Base-by-base conservation (phyloP, 345 rosid genomes). In the Corymbia maculata region DNA sequence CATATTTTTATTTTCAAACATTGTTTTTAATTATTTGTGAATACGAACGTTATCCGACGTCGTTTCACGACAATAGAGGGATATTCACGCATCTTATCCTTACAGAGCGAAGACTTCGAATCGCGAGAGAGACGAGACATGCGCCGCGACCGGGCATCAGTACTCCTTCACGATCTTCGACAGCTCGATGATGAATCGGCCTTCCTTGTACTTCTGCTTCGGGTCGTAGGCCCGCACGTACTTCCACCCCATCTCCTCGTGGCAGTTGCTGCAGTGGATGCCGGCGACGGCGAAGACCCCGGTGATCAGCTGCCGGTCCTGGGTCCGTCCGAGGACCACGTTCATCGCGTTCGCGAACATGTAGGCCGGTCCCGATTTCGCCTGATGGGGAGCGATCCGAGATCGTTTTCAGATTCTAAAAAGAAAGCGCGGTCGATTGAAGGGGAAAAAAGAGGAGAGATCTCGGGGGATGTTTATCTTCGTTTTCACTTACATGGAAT, bases 141-240 rank as follows among this genome's bases (percentile, higher is more conserved):
- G 57, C 44, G 59, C 52, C 7, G 47, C 13, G 47, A 22, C 64
- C 28, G 10, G 24, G 61, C 61, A 93, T 96, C 96, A 96, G 85
- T 95, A 92, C 80, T 96, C 97, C 91, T 91, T 94, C 82, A 91
- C 94, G 79, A 96, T 95, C 94, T 93, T 96, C 10, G 93, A 92
- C 87, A 94, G 95, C 92, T 95, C 98, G 51, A 95, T 90, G 61
- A 95, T 94, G 92, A 95, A 95, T 89, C 93, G 95, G 85, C 98
- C 98, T 89, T 95, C 98, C 92, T 95, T 96, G 91, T 95, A 95
- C 95, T 94, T 96, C 85, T 96, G 98, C 2, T 94, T 87, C 22
- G 90, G 90, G 87, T 94, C 95, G 8, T 91, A 95, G 8, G 98
- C 98, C 91, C 95, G 92, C 90, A 93, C 95, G 75, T 95, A 95